A percentile compares a stretch with the other conserved stretches of the same genome.
These are phyloP conservation scores for Aphanomyces stellatus DNA, from an alignment of 352 stramenopile species.

Conservation along the genomic window DNA sequence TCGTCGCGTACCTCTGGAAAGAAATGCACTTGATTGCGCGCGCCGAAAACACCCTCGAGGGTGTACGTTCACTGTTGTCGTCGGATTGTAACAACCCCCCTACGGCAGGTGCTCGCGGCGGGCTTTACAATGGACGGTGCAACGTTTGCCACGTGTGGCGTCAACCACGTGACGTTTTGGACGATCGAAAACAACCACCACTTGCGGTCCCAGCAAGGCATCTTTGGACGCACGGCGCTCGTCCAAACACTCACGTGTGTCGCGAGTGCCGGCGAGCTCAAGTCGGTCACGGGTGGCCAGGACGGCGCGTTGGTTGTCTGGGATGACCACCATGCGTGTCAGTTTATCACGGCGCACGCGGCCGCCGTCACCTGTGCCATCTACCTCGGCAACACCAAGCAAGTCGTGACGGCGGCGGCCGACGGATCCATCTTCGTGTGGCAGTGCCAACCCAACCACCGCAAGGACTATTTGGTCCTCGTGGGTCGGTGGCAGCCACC, in stretches of 20 bases:
- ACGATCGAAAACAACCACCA: conserved; percentile 15
- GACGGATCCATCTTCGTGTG: conserved; percentile 14
- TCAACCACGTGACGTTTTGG: conserved; percentile 17
- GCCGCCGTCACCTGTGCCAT: conserved; percentile 6
- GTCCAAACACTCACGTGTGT: neutral
- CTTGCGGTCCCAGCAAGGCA: conserved; percentile 8
- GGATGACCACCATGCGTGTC: conserved; percentile 8
- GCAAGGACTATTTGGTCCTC: neutral
- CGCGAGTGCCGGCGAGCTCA: neutral
- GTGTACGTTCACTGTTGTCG: neutral
- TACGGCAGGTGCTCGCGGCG: neutral
- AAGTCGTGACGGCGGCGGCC: conserved; percentile 3
- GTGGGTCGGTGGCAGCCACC: neutral
- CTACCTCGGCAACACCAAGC: neutral
- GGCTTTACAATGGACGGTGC: conserved; percentile 7
- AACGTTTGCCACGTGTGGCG: conserved; percentile 11
- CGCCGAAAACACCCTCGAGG: conserved; percentile 15
- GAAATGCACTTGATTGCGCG: conserved; percentile 9
- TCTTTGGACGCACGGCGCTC: conserved; percentile 15
- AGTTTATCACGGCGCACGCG: neutral
- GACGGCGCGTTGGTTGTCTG: conserved; percentile 15
- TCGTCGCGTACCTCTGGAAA: conserved; percentile 7
- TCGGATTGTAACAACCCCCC: neutral
- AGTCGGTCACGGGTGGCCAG: neutral
- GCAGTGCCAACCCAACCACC: neutral